phyloP scores from a whole-genome alignment of 2,329 filamentous ascomycete species.

The Neonectria coccinea region DNA sequence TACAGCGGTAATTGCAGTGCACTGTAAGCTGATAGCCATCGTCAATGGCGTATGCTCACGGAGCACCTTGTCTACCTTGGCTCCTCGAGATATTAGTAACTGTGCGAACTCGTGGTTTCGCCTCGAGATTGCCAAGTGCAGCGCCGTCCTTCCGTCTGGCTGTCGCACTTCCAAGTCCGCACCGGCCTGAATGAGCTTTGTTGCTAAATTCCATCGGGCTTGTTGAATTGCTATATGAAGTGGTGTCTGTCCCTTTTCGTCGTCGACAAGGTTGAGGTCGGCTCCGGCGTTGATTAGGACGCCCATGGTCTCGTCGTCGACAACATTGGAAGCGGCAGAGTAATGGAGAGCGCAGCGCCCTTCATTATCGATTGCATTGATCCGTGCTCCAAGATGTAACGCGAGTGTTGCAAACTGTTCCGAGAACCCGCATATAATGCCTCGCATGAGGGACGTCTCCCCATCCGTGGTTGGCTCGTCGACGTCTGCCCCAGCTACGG shows the following conservation, averaged over 20 bases:
- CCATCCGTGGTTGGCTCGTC: conserved; percentile 45
- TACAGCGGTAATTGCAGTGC: conserved; percentile 43
- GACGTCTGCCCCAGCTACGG: conserved; percentile 44
- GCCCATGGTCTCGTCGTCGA: conserved; percentile 44
- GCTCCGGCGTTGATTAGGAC: conserved; percentile 42
- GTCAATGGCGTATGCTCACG: conserved; percentile 45
- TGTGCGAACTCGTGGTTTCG: conserved; percentile 46
- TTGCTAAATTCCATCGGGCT: conserved; percentile 40
- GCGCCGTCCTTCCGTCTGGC: conserved; percentile 44
- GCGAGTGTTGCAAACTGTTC: conserved; percentile 45
- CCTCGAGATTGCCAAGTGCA: conserved; percentile 44
- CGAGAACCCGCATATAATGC: conserved; percentile 45
- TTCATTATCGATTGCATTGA: conserved; percentile 43
- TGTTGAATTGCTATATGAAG: conserved; percentile 43
- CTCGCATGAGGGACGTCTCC: conserved; percentile 44
- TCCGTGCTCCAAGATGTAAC: conserved; percentile 39
- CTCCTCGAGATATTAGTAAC: conserved; percentile 43
- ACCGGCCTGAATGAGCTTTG: conserved; percentile 43
- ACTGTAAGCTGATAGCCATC: conserved; percentile 44
- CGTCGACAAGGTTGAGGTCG: conserved; percentile 39
- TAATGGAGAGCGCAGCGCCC: conserved; percentile 43
- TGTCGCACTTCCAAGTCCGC: conserved; percentile 43
- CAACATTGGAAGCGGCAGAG: conserved; percentile 44
- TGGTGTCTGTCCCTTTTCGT: conserved; percentile 43
- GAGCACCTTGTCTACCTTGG: conserved; percentile 42